Base-by-base conservation (phyloP, 306 rosid species). In the Crataegus laevigata region DNA sequence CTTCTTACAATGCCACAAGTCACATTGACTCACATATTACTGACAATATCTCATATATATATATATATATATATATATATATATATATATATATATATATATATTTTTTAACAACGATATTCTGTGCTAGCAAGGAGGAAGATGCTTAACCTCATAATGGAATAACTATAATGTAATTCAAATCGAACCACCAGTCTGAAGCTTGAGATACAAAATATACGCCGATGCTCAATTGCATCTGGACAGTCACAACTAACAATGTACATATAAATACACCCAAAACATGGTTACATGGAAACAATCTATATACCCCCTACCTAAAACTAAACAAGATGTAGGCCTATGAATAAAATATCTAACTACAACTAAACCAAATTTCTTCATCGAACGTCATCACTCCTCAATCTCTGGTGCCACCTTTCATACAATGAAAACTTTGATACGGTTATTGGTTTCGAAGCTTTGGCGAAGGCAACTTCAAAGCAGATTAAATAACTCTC, bases 121-220 rank as follows among this genome's bases (percentile, higher is more conserved):
- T 34, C 2, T 34, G 1, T 0, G 0, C 8, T 34, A 6, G 0
- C 0, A 34, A 34, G 38, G 2, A 34, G 2, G 0, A 1, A 1
- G 0, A 4, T 34, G 0, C 38, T 34, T 34, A 34, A 34, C 0
- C 2, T 34, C 1, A 34, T 0, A 34, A 34, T 34, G n/a, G n/a
- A n/a, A n/a, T n/a, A n/a, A n/a, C n/a, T n/a, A n/a, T n/a, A n/a
- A n/a, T n/a, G n/a, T n/a, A n/a, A n/a, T n/a, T n/a, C n/a, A n/a
- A n/a, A n/a, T n/a, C n/a, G 52, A 47, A 45, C 18, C 47, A 11
- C 47, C 7, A 15, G 52, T 47, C 52, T 4, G 19, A 47, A 15
- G 17, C 21, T 47, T 15, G 52, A 47, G 21, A 14, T 15, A 15
- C 19, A 47, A 47, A 47, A 5, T 47, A 47, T 1, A 47, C 0